phyloP scores from a whole-genome alignment of 306 rosid genomes.

The Vachellia collinsii region DNA sequence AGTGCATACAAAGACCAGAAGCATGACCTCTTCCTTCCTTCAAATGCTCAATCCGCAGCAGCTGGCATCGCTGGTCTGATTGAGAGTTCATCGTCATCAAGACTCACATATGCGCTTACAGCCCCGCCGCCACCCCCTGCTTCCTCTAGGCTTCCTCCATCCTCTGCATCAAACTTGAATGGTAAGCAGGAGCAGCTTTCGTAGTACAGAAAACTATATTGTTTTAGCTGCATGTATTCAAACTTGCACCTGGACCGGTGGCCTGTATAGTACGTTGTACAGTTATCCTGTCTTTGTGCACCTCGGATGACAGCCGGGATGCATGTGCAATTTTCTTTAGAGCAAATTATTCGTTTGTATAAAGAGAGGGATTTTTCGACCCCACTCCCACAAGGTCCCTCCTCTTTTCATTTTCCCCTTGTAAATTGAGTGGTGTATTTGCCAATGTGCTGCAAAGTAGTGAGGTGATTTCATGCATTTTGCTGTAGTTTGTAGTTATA shows the following conservation, averaged over 20 bases:
- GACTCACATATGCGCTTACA: constrained; percentile 81
- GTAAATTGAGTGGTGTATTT: constrained; percentile 57
- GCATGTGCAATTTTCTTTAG: constrained; percentile 45
- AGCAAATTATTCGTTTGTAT: constrained; percentile 39
- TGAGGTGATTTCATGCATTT: constrained; percentile 47
- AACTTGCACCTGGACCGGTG: constrained; percentile 39
- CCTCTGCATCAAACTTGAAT: constrained; percentile 51
- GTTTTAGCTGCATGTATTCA: constrained; percentile 35
- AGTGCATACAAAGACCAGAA: constrained; percentile 98
- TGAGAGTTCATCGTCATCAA: constrained; percentile 88
- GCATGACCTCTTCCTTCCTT: constrained; percentile 97
- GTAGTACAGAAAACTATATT: constrained; percentile 38
- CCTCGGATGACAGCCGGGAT: constrained; percentile 43
- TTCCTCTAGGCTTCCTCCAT: constrained; percentile 61
- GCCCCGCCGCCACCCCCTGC: constrained; percentile 76
- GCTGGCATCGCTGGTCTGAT: constrained; percentile 98
- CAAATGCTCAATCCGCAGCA: constrained; percentile 97
- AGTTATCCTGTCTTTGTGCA: constrained; percentile 50
- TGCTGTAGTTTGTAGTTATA: constrained; percentile 5
- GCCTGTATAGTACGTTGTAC: constrained; percentile 82
- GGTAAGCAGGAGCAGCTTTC: constrained; percentile 57
- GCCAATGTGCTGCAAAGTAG: constrained; percentile 39
- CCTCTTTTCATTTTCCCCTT: constrained; percentile 27
- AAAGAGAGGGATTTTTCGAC: constrained; percentile 41
- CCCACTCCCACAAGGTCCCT: background rate